Evolutionary conservation across 2,329 filamentous ascomycete species (phyloP), one percentile per base, ranked within the genome.

Genomic region (Calonectria ilicicola): DNA sequence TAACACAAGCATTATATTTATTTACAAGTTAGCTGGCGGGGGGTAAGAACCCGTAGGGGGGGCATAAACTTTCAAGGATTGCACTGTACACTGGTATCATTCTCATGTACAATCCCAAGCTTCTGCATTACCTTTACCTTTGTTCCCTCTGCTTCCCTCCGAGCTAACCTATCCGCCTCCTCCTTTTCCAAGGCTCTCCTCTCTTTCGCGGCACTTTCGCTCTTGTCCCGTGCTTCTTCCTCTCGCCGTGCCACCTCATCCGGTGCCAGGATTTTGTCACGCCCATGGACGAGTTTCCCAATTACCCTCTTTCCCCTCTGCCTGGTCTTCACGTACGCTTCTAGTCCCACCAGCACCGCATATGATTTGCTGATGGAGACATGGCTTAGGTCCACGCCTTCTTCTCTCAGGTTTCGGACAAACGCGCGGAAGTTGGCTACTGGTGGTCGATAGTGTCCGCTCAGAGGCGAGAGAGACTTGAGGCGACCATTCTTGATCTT

Each of bases 361-460:
- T 98, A 98, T 2, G 93, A 93, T 78, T 95, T 93, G 49, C 92
- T 95, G 56, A 98, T 94, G 21, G 92, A 93, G 14, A 97, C 92
- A 29, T 90, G 92, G 17, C 89, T 91, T 90, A 96, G 94, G 82
- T 98, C 95, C 0, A 93, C 95, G 1, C 93, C 93, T 38, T 90
- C 90, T 1, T 92, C 91, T 76, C 92, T 91, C 5, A 98, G 87
- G 10, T 88, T 92, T 73, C 92, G 90, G 2, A 98, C 90, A 79
- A 98, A 98, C 1, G 93, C 92, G 35, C 93, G 91, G 80, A 98
- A 98, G 81, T 96, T 98, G 73, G 91, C 90, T 5, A 94, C 91
- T 0, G 95, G 94, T 0, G 95, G 95, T 0, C 95, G 91, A 82
- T 98, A 98, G 83, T 98, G 95, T 0, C 95, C 95, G 78, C 90